Evolutionary conservation across 805 yeast genomes (phyloP), one percentile per base, ranked within the genome.

Genomic region (Ogataea wickerhamii): DNA sequence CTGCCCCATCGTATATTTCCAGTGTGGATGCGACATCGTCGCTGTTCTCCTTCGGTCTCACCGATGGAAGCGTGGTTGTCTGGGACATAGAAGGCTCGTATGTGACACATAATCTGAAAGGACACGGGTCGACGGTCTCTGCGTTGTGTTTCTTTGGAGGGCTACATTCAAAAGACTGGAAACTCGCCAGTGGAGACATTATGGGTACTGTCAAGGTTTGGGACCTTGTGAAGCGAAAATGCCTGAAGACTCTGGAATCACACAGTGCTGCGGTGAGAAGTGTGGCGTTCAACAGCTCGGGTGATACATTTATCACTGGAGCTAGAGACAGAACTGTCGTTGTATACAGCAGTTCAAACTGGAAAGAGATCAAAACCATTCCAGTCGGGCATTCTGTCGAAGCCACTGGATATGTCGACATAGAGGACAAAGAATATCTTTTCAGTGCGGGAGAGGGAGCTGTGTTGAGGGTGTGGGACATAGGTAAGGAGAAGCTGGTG

Each of bases 81-180:
- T 88, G 95, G 82, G 99, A 93, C 60, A 73, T 93, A 25, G 89
- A 80, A 47, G 88, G 88, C 24, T 89, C 93, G 1, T 87, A 74
- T 48, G 76, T 83, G 3, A 93, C 98, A 0, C 98, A 93, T 61
- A 80, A 87, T 11, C 72, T 93, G 40, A 83, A 85, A 59, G 98
- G 98, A 1, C 99, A 93, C 59, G 95, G 96, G 16, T 81, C 93
- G 10, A 83, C 95, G 2, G 72, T 91, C 28, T 82, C 95, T 32
- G 77, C 93, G 4, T 60, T 91, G 38, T 44, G 56, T 1, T 87
- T 93, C 58, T 73, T 73, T 56, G 97, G 97, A 8, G 78, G 78
- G 44, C 64, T 78, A 29, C 82, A 85, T 47, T 68, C 80, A 2
- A 68, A 71, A 31, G 66, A 72, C 32, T 93, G 98, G 98, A 72